A percentile compares a stretch with the other conserved stretches of the same genome.
Evolutionary conservation across 2,329 filamentous ascomycete species (phyloP).

Genomic region (Exophiala calicioides): DNA sequence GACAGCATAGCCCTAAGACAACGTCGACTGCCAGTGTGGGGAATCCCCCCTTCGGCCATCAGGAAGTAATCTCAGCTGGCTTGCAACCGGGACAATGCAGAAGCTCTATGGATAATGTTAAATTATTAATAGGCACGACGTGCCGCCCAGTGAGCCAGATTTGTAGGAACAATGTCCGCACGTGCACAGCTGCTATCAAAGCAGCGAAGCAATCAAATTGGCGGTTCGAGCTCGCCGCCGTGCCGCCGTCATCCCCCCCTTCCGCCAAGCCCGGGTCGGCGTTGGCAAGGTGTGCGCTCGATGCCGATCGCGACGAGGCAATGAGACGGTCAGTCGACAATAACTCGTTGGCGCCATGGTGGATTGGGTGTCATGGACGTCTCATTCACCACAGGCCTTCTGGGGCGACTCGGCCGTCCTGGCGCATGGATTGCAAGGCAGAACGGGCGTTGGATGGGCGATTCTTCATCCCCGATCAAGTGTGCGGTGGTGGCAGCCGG

Average conservation of each 20-base stretch:
- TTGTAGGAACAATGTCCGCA: constrained; percentile 9
- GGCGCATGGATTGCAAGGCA: constrained; percentile 8
- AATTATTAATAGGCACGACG: constrained; percentile 17
- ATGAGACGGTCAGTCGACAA: background rate
- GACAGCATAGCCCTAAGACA: background rate
- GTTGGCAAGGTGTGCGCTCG: background rate
- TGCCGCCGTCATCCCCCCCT: too few relatives aligned
- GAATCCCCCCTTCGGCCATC: background rate
- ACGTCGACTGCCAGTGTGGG: background rate
- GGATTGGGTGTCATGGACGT: background rate
- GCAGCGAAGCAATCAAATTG: constrained; percentile 19
- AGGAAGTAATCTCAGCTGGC: constrained; percentile 13
- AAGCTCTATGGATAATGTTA: constrained; percentile 1
- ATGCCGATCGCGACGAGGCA: constrained; percentile 1
- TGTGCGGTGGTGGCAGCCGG: constrained; percentile 22
- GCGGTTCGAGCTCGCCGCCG: constrained; percentile 14
- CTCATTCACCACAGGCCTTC: background rate
- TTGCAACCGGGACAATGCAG: constrained; percentile 2
- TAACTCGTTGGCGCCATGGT: constrained; percentile 9
- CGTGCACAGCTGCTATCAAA: constrained; percentile 14
- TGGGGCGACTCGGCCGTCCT: background rate
- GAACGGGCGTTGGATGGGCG: constrained; percentile 6
- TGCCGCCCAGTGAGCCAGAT: constrained; percentile 3
- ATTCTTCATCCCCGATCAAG: constrained; percentile 2
- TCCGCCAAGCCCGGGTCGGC: too few relatives aligned